Evolutionary conservation across 2,329 filamentous ascomycete species (phyloP).

Genomic region (Stagonosporopsis chrysanthemi): DNA sequence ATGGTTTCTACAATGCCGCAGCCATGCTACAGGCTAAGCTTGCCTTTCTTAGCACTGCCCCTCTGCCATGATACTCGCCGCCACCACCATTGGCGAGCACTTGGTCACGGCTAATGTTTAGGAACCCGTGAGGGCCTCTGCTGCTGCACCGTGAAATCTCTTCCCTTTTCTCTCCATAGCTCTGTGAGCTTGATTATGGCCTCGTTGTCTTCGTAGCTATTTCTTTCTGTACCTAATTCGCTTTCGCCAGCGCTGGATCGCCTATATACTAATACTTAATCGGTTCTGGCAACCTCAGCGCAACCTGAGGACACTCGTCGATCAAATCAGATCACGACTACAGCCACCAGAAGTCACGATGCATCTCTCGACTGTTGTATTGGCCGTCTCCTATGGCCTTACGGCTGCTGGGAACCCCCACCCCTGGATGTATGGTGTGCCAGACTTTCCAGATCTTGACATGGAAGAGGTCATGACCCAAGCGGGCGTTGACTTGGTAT

Average conservation of each 20-base stretch:
- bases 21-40: constrained; percentile 28
- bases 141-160: background rate
- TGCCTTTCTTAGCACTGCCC: constrained; percentile 19
- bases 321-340: background rate
- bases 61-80: constrained; percentile 16
- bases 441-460: constrained; percentile 36
- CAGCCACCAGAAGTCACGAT: constrained; percentile 16
- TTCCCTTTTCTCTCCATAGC: background rate
- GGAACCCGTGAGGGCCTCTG: background rate
- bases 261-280: constrained; percentile 24
- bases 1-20: constrained; percentile 33
- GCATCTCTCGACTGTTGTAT: constrained; percentile 29
- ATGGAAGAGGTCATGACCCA: constrained; percentile 38
- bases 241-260: constrained; percentile 30
- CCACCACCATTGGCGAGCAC: constrained; percentile 15
- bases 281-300: constrained; percentile 11
- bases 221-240: constrained; percentile 11
- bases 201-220: constrained; percentile 3
- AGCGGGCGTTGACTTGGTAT: constrained; percentile 27
- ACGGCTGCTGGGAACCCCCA: constrained; percentile 30
- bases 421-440: constrained; percentile 47
- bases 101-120: constrained; percentile 13
- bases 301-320: background rate
- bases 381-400: constrained; percentile 32
- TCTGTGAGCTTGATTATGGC: constrained; percentile 12